A percentile compares a stretch with the other conserved stretches of the same genome.
These are phyloP conservation scores for Metarhizium anisopliae DNA, from an alignment of 2,329 filamentous ascomycete species.

Conservation along the genomic window DNA sequence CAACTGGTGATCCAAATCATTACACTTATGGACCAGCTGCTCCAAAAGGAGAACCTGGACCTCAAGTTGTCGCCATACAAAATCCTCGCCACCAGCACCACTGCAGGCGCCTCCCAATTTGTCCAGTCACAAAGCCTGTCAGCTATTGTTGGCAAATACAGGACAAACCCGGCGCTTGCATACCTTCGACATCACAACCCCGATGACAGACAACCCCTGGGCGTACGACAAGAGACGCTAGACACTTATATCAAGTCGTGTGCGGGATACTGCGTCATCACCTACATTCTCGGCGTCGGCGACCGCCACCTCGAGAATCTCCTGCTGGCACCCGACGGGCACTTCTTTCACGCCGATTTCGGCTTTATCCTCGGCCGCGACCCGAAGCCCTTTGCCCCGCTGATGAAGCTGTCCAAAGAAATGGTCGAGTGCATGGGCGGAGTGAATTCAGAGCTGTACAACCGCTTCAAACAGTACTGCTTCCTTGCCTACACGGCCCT, in stretches of 20 bases:
- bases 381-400: conserved; percentile 91
- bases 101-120: conserved; percentile 87
- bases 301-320: conserved; percentile 95
- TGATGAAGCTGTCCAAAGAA: conserved; percentile 94
- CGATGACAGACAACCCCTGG: conserved; percentile 69
- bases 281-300: conserved; percentile 91
- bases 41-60: conserved; percentile 93
- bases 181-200: conserved; percentile 88
- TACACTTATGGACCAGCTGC: conserved; percentile 90
- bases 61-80: conserved; percentile 93
- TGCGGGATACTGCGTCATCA: conserved; percentile 97
- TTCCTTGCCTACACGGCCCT: conserved; percentile 90
- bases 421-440: conserved; percentile 99
- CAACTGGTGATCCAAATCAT: conserved; percentile 97
- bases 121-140: conserved; percentile 80
- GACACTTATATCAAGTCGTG: conserved; percentile 95
- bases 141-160: conserved; percentile 75
- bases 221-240: conserved; percentile 83
- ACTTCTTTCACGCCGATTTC: conserved; percentile 98
- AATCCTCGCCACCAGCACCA: conserved; percentile 85
- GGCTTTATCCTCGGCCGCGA: conserved; percentile 96
- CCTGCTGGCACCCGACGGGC: conserved; percentile 76
- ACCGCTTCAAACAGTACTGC: conserved; percentile 88
- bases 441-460: conserved; percentile 68
- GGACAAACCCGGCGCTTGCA: conserved; percentile 61